phyloP scores from a whole-genome alignment of 495 filamentous ascomycete genomes.

The Penicillium canariense region DNA sequence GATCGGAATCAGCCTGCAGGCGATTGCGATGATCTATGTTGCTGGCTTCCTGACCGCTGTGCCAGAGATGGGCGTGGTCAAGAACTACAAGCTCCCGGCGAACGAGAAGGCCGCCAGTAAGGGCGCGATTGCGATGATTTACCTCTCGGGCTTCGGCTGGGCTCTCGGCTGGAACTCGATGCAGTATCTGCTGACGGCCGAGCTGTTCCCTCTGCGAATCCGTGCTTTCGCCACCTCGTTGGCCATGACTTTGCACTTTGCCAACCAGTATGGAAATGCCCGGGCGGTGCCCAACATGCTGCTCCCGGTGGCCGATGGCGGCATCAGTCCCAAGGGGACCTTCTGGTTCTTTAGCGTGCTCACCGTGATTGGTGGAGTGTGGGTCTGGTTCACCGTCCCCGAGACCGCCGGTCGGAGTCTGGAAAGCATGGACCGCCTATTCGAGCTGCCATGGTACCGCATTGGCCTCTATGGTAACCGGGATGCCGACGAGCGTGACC shows the following conservation, averaged over 20 bases:
- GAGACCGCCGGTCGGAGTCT: conserved; percentile 43
- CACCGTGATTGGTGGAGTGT: conserved; percentile 55
- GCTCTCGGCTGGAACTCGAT: conserved; percentile 73
- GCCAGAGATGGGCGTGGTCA: conserved; percentile 41
- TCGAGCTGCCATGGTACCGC: conserved; percentile 63
- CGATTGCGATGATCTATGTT: conserved; percentile 65
- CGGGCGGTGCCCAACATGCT: conserved; percentile 55
- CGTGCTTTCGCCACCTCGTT: conserved; percentile 43
- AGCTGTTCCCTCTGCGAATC: conserved; percentile 66
- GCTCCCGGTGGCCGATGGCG: conserved; percentile 43
- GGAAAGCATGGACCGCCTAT: conserved; percentile 64
- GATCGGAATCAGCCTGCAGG: conserved; percentile 61
- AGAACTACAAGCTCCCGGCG: conserved; percentile 28
- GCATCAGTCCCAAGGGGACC: conserved; percentile 51
- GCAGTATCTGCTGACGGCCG: conserved; percentile 73
- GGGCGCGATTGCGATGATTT: conserved; percentile 65
- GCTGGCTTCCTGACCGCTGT: conserved; percentile 61
- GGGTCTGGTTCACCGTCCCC: conserved; percentile 55
- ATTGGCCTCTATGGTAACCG: conserved; percentile 59
- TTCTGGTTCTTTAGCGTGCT: conserved; percentile 68
- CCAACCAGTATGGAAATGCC: conserved; percentile 69
- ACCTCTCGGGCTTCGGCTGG: conserved; percentile 65
- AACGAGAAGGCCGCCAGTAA: conserved; percentile 39
- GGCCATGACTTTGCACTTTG: conserved; percentile 62
- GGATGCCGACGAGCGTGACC: conserved; percentile 52